Percentiles rank a stretch among this genome's conserved stretches.
Evolutionary conservation across 768 basidiomycete genomes (phyloP).

Genomic region (Wakefieldia striispora): DNA sequence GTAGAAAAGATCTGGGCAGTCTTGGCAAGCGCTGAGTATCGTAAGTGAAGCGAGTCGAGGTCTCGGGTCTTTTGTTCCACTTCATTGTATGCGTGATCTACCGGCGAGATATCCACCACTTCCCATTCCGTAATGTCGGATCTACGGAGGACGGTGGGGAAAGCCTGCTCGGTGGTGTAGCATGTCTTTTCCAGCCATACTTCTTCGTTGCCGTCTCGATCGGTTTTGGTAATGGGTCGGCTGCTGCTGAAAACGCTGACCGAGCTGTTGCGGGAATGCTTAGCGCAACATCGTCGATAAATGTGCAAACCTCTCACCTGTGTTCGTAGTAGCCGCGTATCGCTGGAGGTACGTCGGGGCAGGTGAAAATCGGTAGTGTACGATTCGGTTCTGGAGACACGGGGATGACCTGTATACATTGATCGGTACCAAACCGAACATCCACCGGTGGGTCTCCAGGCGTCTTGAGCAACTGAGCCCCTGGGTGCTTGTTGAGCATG

Average conservation of each 20-base stretch:
- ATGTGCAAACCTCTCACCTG: conserved; percentile 45
- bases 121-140: conserved; percentile 78
- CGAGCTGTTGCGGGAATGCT: conserved; percentile 47
- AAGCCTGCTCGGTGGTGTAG: conserved; percentile 81
- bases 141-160: conserved; percentile 88
- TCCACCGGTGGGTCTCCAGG: conserved; percentile 78
- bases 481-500: conserved; percentile 88
- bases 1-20: conserved; percentile 71
- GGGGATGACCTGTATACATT: conserved; percentile 86
- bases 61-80: conserved; percentile 81
- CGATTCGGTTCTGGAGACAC: conserved; percentile 86
- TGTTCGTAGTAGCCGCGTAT: conserved; percentile 88
- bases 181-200: conserved; percentile 88
- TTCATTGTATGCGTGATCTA: conserved; percentile 80
- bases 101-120: conserved; percentile 76
- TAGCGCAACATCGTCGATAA: not conserved
- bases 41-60: conserved; percentile 60
- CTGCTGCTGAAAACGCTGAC: conserved; percentile 81
- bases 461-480: conserved; percentile 73
- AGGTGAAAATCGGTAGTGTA: conserved; percentile 72
- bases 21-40: conserved; percentile 77
- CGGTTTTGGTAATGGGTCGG: conserved; percentile 62
- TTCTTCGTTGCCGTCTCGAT: conserved; percentile 67
- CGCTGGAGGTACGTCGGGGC: conserved; percentile 76
- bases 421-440: conserved; percentile 72